Percentiles rank a stretch among this genome's conserved stretches.
Conservation (phyloP, 352 stramenopile genomes). For the Globisporangium abappressorium region DNA sequence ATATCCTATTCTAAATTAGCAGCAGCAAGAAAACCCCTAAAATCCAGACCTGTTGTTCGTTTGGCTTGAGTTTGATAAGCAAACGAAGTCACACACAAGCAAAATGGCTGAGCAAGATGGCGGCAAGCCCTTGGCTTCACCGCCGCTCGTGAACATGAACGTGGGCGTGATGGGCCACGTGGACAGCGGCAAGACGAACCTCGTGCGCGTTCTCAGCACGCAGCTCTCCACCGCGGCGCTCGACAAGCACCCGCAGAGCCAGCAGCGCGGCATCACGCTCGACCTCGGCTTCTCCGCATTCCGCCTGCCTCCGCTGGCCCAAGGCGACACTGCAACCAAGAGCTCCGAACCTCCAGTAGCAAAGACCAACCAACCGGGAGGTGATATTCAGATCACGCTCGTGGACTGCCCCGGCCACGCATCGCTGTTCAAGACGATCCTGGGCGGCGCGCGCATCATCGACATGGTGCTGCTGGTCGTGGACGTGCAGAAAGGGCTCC, state of each 20-base stretch:
- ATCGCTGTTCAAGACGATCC: constrained; percentile 98
- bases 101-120: neutral
- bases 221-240: constrained; percentile 96
- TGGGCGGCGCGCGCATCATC: constrained; percentile 98
- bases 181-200: constrained; percentile 97
- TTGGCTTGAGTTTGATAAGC: neutral
- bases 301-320: constrained; percentile 40
- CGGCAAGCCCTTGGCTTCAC: neutral
- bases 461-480: constrained; percentile 98
- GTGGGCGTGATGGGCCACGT: constrained; percentile 98
- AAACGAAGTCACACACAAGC: neutral
- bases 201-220: constrained; percentile 96
- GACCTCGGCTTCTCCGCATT: constrained; percentile 99
- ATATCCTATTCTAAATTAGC: neutral
- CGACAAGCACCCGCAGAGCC: constrained; percentile 97
- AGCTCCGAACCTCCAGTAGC: neutral
- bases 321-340: neutral
- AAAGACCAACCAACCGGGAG: constrained; percentile 12
- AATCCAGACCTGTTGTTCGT: neutral
- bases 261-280: constrained; percentile 96
- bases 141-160: constrained; percentile 90
- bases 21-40: neutral
- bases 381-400: constrained; percentile 92
- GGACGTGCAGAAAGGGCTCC: constrained; percentile 95
- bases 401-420: constrained; percentile 97